Conservation (phyloP, 2,329 filamentous ascomycete species). For the Rhynchosporium graminicola region DNA sequence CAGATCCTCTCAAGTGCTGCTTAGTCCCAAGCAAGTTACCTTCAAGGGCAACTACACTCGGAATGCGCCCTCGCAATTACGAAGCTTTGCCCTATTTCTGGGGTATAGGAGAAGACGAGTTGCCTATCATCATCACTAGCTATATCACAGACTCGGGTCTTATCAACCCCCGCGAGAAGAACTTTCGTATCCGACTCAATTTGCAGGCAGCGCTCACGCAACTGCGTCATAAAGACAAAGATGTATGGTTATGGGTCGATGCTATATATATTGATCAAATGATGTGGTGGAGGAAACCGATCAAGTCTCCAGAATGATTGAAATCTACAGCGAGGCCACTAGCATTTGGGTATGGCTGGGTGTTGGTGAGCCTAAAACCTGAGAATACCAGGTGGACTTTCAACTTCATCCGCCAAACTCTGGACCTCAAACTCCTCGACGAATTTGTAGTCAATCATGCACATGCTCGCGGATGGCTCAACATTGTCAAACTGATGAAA, state of each 20-base stretch:
- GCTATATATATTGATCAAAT: slow-evolving; percentile 29
- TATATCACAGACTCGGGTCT: neutral
- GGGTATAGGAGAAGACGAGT: neutral
- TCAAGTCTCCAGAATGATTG: slow-evolving; percentile 25
- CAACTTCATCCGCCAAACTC: slow-evolving; percentile 19
- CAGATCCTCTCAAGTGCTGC: neutral
- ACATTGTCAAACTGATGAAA: slow-evolving; percentile 16
- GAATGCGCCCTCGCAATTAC: neutral
- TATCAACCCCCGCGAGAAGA: neutral
- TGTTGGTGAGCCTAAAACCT: neutral
- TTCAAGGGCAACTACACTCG: neutral
- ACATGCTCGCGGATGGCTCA: slow-evolving; percentile 5
- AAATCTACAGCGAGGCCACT: slow-evolving; percentile 24
- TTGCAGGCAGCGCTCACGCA: slow-evolving; percentile 7
- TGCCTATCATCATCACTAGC: neutral
- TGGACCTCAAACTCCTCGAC: slow-evolving; percentile 16
- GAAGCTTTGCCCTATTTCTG: slow-evolving; percentile 14
- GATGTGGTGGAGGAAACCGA: slow-evolving; percentile 14
- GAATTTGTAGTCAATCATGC: slow-evolving; percentile 9
- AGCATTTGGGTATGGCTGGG: slow-evolving; percentile 27
- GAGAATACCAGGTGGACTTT: slow-evolving; percentile 14
- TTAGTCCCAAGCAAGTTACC: neutral
- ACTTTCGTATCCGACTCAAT: neutral
- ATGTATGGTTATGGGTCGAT: slow-evolving; percentile 22
- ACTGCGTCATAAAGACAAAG: neutral